These are phyloP conservation scores for Fistulina hepatica DNA, from an alignment of 1,284 basidiomycete genomes.

Conservation along the genomic window DNA sequence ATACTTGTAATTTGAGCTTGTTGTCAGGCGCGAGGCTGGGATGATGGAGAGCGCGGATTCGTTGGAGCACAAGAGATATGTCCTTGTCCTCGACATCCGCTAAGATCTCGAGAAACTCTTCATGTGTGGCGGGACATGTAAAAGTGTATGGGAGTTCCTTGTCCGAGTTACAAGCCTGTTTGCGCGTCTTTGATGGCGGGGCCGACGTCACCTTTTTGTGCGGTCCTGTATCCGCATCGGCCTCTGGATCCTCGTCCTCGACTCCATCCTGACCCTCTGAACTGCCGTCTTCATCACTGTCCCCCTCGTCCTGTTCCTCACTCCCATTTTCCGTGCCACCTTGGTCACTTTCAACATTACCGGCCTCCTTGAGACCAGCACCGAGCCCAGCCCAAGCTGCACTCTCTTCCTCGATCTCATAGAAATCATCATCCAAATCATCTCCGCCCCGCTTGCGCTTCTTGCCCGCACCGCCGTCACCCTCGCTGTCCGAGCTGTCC, in stretches of 20 bases:
- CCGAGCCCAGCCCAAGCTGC: slow-evolving; percentile 36
- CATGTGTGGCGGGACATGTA: slow-evolving; percentile 77
- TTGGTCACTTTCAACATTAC: slow-evolving; percentile 27
- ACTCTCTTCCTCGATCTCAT: slow-evolving; percentile 43
- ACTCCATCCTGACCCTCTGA: slow-evolving; percentile 17
- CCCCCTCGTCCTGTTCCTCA: slow-evolving; percentile 26
- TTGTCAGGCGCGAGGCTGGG: slow-evolving; percentile 86
- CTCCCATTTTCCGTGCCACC: slow-evolving; percentile 26
- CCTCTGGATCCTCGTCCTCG: slow-evolving; percentile 27
- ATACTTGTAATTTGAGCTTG: slow-evolving; percentile 82
- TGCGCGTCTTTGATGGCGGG: slow-evolving; percentile 14
- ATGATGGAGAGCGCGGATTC: slow-evolving; percentile 87
- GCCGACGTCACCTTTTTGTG: slow-evolving; percentile 27
- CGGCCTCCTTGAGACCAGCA: slow-evolving; percentile 36
- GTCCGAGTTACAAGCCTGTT: no score
- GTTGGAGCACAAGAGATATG: slow-evolving; percentile 76
- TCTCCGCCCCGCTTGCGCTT: slow-evolving; percentile 55
- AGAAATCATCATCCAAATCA: slow-evolving; percentile 92
- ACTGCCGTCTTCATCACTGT: slow-evolving; percentile 36
- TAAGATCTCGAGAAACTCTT: slow-evolving; percentile 80
- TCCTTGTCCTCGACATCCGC: slow-evolving; percentile 61
- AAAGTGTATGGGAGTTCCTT: slow-evolving; percentile 88
- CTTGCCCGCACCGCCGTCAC: slow-evolving; percentile 27
- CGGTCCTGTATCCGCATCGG: slow-evolving; percentile 35
- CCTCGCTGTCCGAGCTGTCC: slow-evolving; percentile 50